Conservation (phyloP, 164 flowering plant genomes). For the Vitis cinerea region DNA sequence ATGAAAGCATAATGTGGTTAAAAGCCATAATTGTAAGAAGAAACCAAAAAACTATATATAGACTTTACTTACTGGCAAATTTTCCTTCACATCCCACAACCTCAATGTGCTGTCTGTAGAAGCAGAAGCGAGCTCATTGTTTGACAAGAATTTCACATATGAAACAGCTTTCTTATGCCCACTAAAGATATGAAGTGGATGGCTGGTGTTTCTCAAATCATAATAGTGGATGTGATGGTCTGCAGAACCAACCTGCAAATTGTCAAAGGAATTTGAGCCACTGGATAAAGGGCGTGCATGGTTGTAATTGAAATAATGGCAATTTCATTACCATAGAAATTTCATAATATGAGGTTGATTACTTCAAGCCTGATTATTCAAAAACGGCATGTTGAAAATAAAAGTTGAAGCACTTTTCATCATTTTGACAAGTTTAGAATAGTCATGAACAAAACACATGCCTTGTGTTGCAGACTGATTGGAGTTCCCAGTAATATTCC, state of each 20-base stretch:
- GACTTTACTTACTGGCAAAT: conserved; percentile 53
- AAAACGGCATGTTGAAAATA: no score
- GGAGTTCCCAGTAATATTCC: no score
- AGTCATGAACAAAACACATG: no score
- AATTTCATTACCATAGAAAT: no score
- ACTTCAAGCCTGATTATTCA: no score
- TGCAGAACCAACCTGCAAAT: conserved; percentile 91
- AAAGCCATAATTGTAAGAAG: neutral
- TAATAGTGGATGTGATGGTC: conserved; percentile 94
- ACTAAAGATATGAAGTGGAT: conserved; percentile 79
- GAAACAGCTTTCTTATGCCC: conserved; percentile 97
- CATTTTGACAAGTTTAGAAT: no score
- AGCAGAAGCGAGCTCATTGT: conserved; percentile 93
- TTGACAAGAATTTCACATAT: conserved; percentile 92
- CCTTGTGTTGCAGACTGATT: no score
- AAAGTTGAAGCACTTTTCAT: no score
- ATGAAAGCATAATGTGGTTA: no score
- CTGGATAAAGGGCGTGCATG: no score
- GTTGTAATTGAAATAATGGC: no score
- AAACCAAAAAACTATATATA: neutral
- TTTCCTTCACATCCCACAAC: conserved; percentile 92
- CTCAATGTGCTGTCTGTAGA: conserved; percentile 96
- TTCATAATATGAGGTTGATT: no score
- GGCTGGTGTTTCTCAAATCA: conserved; percentile 81
- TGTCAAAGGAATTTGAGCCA: conserved; percentile 6